A percentile compares a stretch with the other conserved stretches of the same genome.
phyloP scores from a whole-genome alignment of 2,329 filamentous ascomycete species.

The Scorias spongiosa region DNA sequence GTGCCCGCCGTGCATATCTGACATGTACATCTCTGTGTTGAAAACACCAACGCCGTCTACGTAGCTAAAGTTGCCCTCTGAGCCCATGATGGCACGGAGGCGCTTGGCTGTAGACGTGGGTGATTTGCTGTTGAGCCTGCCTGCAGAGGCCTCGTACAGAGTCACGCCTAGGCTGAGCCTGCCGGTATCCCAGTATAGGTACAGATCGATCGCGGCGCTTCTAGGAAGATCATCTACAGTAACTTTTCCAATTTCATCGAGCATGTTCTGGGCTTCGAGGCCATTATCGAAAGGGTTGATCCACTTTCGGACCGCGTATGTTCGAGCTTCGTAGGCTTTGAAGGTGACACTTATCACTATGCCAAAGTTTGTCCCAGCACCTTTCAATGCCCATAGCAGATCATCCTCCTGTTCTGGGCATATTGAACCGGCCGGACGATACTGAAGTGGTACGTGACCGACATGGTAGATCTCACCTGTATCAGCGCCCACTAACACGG shows the following conservation, averaged over 20 bases:
- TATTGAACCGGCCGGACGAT: no score
- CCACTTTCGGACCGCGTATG: slow-evolving; percentile 21
- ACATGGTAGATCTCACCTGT: no score
- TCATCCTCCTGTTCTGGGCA: slow-evolving; percentile 35
- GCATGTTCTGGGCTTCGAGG: slow-evolving; percentile 19
- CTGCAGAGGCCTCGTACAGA: no score
- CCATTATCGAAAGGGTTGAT: slow-evolving; percentile 13
- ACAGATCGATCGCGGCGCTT: slow-evolving; percentile 38
- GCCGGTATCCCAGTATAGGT: slow-evolving; percentile 36
- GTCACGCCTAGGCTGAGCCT: slow-evolving; percentile 15
- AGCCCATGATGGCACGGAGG: no score
- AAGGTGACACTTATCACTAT: slow-evolving; percentile 41
- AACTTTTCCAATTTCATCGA: slow-evolving; percentile 27
- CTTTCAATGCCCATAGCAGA: slow-evolving; percentile 42
- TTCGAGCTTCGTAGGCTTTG: slow-evolving; percentile 29
- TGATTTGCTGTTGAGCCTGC: no score
- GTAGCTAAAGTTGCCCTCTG: no score
- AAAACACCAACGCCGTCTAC: no score
- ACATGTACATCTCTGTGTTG: no score
- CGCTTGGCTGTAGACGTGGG: no score
- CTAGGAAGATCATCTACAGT: slow-evolving; percentile 27
- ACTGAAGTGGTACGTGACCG: no score
- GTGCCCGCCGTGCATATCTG: no score
- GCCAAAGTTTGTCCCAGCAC: slow-evolving; percentile 45
- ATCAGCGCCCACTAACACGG: no score